Evolutionary conservation across 257 asterid species (phyloP), one percentile per base, ranked within the genome.

Genomic region (Salvia rosmarinus): DNA sequence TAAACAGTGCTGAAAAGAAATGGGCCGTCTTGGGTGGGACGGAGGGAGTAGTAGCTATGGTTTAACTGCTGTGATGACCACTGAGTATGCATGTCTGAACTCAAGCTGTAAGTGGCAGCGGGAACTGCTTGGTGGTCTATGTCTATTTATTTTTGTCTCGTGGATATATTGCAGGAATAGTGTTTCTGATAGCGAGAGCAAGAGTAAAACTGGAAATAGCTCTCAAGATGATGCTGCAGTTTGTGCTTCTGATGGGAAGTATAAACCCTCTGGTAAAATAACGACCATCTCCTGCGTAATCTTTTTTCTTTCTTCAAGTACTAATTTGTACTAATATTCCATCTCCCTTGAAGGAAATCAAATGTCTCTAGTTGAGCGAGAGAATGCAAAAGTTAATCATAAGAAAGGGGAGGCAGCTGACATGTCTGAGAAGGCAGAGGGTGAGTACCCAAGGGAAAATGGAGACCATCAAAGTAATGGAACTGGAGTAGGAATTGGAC

Each of bases 401-500:
- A 85, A 74, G 76, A 84, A 81, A 68, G 77, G 73, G 47, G 89
- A 82, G 74, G 75, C 75, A 51, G 71, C 82, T 72, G 90, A 81
- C 62, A 68, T 83, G 57, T 82, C 83, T 64, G 98, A 87, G 35
- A 85, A 74, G 67, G 96, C 88, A 80, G 98, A 86, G 70, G 91
- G 89, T n/a, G 95, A 85, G 81, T 91, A 84, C 71, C 90, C 98
- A 47, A 78, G 79, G 77, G 99, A 88, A 80, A 91, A 91, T 64
- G 98, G 96, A 67, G 91, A 83, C 59, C 88, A 80, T 77, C 89
- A 77, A 78, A 88, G 79, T 85, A 94, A 91, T 75, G 89, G 88
- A 67, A 70, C 71, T 75, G 84, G 87, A 72, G 73, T 44, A 61
- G 86, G 75, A 43, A 72, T 68, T 49, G 86, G 82, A 75, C 78